phyloP scores from a whole-genome alignment of 805 yeast species.

The Saccharomycopsis schoenii region DNA sequence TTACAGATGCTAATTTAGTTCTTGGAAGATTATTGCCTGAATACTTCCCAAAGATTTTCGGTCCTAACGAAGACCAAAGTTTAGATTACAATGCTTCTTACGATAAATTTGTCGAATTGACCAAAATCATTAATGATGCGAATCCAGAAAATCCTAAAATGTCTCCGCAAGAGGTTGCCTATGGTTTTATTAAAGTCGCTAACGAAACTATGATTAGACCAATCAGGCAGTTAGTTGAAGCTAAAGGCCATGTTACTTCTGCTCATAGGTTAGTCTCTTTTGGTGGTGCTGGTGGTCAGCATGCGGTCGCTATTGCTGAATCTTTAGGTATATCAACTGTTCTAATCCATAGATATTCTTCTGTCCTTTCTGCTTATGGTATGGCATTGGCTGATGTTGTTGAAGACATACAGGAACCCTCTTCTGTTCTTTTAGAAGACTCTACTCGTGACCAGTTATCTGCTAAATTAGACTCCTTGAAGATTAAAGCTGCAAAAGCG shows the following conservation, averaged over 20 bases:
- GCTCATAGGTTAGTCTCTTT: slow-evolving; percentile 70
- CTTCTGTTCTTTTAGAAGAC: slow-evolving; percentile 34
- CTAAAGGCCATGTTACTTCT: slow-evolving; percentile 61
- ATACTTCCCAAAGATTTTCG: slow-evolving; percentile 73
- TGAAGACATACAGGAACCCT: slow-evolving; percentile 69
- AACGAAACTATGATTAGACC: slow-evolving; percentile 90
- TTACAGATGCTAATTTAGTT: slow-evolving; percentile 75
- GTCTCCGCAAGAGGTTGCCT: slow-evolving; percentile 61
- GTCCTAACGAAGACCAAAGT: slow-evolving; percentile 66
- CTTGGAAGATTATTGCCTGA: slow-evolving; percentile 66
- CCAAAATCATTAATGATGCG: slow-evolving; percentile 45
- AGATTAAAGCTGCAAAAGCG: slow-evolving; percentile 31
- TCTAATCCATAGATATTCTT: slow-evolving; percentile 70
- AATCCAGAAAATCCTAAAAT: slow-evolving; percentile 25
- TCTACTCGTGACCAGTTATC: slow-evolving; percentile 28
- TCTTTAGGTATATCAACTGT: slow-evolving; percentile 60
- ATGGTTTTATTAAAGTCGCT: slow-evolving; percentile 75
- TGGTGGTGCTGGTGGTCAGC: slow-evolving; percentile 95
- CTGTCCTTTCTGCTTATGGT: slow-evolving; percentile 81
- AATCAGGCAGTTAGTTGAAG: slow-evolving; percentile 73
- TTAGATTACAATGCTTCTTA: slow-evolving; percentile 47
- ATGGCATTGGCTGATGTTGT: slow-evolving; percentile 82
- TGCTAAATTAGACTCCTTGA: slow-evolving; percentile 37
- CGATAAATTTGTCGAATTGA: slow-evolving; percentile 41
- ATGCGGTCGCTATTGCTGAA: slow-evolving; percentile 68